phyloP scores from a whole-genome alignment of 1,139 yeast species.

The Wickerhamomyces sp. region DNA sequence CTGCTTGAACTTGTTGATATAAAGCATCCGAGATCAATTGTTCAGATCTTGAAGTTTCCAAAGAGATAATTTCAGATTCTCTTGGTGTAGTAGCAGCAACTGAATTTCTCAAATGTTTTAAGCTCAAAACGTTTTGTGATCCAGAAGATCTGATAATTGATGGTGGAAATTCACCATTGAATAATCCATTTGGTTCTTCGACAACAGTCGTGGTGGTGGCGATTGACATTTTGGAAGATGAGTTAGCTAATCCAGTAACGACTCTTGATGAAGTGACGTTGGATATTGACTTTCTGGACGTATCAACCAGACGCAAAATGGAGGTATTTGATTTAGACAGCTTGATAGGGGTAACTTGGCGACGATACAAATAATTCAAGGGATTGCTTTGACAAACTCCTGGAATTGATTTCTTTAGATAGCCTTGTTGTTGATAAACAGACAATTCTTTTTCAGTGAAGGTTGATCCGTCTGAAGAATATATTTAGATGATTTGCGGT shows the following conservation, averaged over 20 bases:
- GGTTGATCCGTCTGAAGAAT: too few species aligned
- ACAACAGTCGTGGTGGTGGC: constrained; percentile 8
- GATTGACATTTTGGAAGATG: constrained; percentile 14
- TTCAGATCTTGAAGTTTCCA: constrained; percentile 17
- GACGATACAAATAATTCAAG: neutral
- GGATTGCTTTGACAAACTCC: neutral
- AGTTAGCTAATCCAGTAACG: neutral
- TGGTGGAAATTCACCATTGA: constrained; percentile 1
- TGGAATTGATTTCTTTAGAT: neutral
- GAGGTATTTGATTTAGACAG: constrained; percentile 12
- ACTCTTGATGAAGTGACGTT: neutral
- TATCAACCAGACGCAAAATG: constrained; percentile 14
- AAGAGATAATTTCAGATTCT: constrained; percentile 2
- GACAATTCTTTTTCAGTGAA: too few species aligned
- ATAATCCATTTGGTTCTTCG: constrained; percentile 1
- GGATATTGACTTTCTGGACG: constrained; percentile 15
- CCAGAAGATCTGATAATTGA: neutral
- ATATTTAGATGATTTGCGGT: too few species aligned
- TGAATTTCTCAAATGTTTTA: constrained; percentile 6
- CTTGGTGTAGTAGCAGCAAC: constrained; percentile 3
- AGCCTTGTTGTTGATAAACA: too few species aligned
- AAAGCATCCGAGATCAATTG: constrained; percentile 38
- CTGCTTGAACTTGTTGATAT: constrained; percentile 34
- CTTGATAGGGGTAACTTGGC: constrained; percentile 1
- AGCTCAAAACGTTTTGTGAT: constrained; percentile 1